These are phyloP conservation scores for Melastoma candidum DNA, from an alignment of 441 rosid genomes.

Conservation along the genomic window DNA sequence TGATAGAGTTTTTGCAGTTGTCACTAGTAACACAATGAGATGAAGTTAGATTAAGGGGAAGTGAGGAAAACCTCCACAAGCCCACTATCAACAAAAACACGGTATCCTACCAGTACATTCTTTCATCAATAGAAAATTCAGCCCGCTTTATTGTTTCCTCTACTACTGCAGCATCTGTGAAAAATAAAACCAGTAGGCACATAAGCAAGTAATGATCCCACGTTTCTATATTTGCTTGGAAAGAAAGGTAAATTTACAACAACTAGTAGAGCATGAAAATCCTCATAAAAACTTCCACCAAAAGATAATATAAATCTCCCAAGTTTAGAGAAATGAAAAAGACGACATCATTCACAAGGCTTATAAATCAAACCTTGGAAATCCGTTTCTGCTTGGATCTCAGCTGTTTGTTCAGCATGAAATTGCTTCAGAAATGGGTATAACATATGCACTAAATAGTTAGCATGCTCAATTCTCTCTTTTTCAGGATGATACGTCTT, in stretches of 20 bases:
- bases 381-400: conserved; percentile 10
- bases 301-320: too few species aligned
- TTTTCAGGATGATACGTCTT: background rate
- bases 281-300: too few species aligned
- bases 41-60: background rate
- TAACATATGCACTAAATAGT: background rate
- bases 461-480: background rate
- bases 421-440: conserved; percentile 15
- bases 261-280: too few species aligned
- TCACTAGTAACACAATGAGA: conserved; percentile 19
- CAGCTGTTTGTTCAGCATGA: conserved; percentile 9
- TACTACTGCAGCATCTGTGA: conserved; percentile 9
- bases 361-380: conserved; percentile 6
- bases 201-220: background rate
- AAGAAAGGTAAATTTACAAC: background rate
- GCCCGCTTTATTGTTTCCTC: conserved; percentile 7
- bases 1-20: conserved; percentile 34
- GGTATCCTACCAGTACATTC: conserved; percentile 17
- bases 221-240: background rate
- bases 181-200: conserved; percentile 1
- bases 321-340: too few species aligned
- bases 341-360: background rate
- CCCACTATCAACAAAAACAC: background rate
- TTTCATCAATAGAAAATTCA: conserved; percentile 11
- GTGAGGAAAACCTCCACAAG: background rate